Evolutionary conservation across 192 early-diverging fungal species (phyloP).

Genomic region (Phycomyces nitens): DNA sequence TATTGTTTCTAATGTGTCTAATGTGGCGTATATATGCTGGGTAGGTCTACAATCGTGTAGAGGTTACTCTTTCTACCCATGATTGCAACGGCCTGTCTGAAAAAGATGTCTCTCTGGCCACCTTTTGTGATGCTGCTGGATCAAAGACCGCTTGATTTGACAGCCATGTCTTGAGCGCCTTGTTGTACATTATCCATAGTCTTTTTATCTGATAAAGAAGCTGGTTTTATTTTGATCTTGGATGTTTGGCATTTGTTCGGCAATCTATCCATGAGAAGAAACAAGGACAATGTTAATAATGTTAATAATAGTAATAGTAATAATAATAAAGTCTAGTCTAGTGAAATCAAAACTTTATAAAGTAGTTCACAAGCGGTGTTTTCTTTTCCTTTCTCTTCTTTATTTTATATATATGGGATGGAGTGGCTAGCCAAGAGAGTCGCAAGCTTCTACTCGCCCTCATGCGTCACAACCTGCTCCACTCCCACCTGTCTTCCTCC

Average conservation of each 20-base stretch:
- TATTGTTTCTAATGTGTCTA: not conserved
- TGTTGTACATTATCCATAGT: too few species aligned
- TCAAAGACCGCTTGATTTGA: not conserved
- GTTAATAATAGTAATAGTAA: too few species aligned
- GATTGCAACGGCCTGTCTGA: conserved; percentile 79
- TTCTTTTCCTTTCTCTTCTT: not conserved
- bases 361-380: not conserved
- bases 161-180: too few species aligned
- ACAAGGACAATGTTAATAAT: too few species aligned
- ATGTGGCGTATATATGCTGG: conserved; percentile 1
- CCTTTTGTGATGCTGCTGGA: conserved; percentile 56
- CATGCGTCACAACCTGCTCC: not conserved
- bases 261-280: not conserved
- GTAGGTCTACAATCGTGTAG: conserved; percentile 91
- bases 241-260: not conserved
- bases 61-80: conserved; percentile 88
- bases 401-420: conserved; percentile 2
- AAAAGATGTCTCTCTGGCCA: conserved; percentile 74
- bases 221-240: too few species aligned
- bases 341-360: too few species aligned
- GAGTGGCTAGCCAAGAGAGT: conserved; percentile 17
- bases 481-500: not conserved
- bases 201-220: conserved; percentile 5
- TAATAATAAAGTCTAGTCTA: too few species aligned
- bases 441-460: conserved; percentile 9